Evolutionary conservation across 2,329 filamentous ascomycete genomes (phyloP).

Genomic region (Nothopassalora personata): DNA sequence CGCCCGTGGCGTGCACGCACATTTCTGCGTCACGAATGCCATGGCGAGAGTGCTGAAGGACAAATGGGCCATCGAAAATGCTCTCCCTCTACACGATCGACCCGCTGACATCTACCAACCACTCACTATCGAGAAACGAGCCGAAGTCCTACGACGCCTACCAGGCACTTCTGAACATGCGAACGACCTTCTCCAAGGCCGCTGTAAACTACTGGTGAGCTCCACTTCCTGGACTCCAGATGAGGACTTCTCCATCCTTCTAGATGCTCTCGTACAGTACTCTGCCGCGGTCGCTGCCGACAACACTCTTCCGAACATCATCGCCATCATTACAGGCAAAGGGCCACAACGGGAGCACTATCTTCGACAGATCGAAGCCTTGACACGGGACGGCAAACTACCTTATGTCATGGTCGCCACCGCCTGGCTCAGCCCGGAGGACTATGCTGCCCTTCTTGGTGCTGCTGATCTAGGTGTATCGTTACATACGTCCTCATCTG

Average conservation of each 20-base stretch:
- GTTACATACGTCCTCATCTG: slow-evolving; percentile 86
- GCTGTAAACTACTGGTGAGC: slow-evolving; percentile 70
- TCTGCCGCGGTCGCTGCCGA: slow-evolving; percentile 46
- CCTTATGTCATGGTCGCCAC: slow-evolving; percentile 67
- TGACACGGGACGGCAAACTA: slow-evolving; percentile 60
- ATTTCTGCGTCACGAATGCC: slow-evolving; percentile 83
- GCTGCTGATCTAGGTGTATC: slow-evolving; percentile 86
- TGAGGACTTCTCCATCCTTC: slow-evolving; percentile 85
- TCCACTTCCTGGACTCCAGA: slow-evolving; percentile 97
- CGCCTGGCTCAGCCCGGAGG: slow-evolving; percentile 75
- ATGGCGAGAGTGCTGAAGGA: slow-evolving; percentile 71
- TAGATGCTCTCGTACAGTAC: slow-evolving; percentile 75
- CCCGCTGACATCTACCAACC: slow-evolving; percentile 80
- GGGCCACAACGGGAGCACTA: slow-evolving; percentile 79
- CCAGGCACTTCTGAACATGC: slow-evolving; percentile 59
- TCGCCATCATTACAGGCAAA: slow-evolving; percentile 91
- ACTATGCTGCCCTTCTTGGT: slow-evolving; percentile 80
- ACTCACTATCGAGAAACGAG: slow-evolving; percentile 45
- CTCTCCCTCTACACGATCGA: slow-evolving; percentile 74
- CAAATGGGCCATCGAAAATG: slow-evolving; percentile 57
- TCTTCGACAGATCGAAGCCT: slow-evolving; percentile 56
- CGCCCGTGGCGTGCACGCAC: slow-evolving; percentile 54
- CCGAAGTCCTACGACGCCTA: slow-evolving; percentile 59
- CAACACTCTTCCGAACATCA: slow-evolving; percentile 56
- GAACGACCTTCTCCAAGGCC: slow-evolving; percentile 37